Evolutionary conservation across 345 rosid species (phyloP).

Genomic region (Eucalyptus erythrocorys): DNA sequence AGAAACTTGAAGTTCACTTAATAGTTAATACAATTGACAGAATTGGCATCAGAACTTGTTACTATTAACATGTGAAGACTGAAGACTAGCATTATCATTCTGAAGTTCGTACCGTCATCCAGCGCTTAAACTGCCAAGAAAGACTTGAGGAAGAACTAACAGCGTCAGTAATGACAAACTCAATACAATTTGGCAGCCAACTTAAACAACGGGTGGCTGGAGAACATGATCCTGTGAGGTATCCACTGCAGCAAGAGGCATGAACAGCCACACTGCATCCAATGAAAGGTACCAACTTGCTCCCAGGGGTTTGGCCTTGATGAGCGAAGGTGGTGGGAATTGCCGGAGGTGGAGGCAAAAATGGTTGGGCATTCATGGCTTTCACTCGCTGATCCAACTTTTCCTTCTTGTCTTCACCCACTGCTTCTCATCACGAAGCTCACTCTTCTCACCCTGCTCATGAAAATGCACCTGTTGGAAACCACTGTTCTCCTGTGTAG

Average conservation of each 20-base stretch:
- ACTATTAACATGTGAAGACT: slow-evolving; percentile 17
- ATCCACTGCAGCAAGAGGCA: slow-evolving; percentile 93
- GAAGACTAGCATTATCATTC: background rate
- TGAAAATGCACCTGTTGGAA: background rate
- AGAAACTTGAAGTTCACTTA: background rate
- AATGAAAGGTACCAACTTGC: slow-evolving; percentile 81
- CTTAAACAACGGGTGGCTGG: slow-evolving; percentile 74
- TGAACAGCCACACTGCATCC: slow-evolving; percentile 95
- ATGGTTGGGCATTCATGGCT: slow-evolving; percentile 51
- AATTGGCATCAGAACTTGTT: slow-evolving; percentile 19
- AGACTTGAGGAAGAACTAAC: background rate
- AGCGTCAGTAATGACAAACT: background rate
- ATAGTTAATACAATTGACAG: background rate
- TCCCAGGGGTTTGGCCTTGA: slow-evolving; percentile 78
- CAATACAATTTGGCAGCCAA: background rate
- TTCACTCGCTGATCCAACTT: slow-evolving; percentile 66
- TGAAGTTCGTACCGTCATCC: background rate
- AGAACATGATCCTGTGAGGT: slow-evolving; percentile 97
- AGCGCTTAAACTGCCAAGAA: background rate
- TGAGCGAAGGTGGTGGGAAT: slow-evolving; percentile 64
- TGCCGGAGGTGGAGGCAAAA: slow-evolving; percentile 43
- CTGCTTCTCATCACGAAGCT: slow-evolving; percentile 69
- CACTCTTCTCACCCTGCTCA: slow-evolving; percentile 75
- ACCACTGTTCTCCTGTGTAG: background rate
- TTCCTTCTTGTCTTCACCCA: slow-evolving; percentile 52